Evolutionary conservation across 768 basidiomycete species (phyloP), one percentile per base, ranked within the genome.

Genomic region (Termitomyces sp.): DNA sequence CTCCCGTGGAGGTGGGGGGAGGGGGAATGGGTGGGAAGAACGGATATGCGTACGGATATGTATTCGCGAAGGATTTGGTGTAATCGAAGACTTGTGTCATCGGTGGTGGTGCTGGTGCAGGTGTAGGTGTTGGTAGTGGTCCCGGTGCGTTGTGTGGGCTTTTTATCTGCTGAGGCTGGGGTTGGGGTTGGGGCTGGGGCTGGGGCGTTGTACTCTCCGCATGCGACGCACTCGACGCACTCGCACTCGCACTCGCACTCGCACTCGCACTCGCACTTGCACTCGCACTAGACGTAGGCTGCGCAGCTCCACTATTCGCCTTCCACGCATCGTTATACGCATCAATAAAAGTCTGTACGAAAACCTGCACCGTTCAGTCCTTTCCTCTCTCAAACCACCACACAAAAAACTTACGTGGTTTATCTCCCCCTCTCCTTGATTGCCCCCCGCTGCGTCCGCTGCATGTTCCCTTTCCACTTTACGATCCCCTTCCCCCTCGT

Each of bases 281-380:
- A 4, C 22, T n/a, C 25, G 49, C 18, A 38, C 52, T 46, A 53
- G 70, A 74, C 7, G 70, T 60, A 4, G 72, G 29, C 10, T 47
- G 39, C 2, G 45, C 50, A 9, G 47, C 65, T 15, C 76, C 81
- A 20, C 75, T 77, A 59, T 82, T 82, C 15, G 82, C 82, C 50
- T 79, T 80, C 85, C 85, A 88, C 2, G 83, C 83, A 38, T 82
- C 77, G 41, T 78, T 76, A 52, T 79, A 86, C 38, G 81, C 80
- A 50, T 83, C 78, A 6, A 76, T 64, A 29, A 77, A 72, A n/a
- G 68, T 71, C 76, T 77, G 64, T 32, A 65, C 52, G 57, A 60
- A 62, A 55, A 54, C 52, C 63, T 63, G 40, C 9, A 53, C 16
- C 40, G 39, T 50, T 56, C 45, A 57, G 57, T 18, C 23, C 23